Base-by-base conservation (phyloP, 2,329 filamentous ascomycete genomes). In the Scorias spongiosa region DNA sequence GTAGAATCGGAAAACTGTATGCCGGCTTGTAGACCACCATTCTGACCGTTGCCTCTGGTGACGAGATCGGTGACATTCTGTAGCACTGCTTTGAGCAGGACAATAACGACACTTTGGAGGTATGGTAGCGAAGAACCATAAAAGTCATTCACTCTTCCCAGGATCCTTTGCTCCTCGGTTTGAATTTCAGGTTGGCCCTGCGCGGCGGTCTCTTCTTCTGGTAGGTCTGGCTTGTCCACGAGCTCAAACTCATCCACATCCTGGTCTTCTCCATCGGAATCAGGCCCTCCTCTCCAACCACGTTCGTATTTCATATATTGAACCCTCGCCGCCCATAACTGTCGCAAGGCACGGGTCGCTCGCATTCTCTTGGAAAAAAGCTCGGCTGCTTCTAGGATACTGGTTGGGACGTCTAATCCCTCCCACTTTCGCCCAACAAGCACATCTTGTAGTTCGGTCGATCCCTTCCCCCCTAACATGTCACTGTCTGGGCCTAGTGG, bases 241-340 rank as follows among this genome's bases (percentile, higher is more conserved):
- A 57, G 44, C 29, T 56, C 52, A 43, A 58, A 57, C 15, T 57
- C 57, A 26, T 63, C 56, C 46, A 68, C 63, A 29, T 53, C 52
- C n/a, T 44, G 37, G 6, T 49, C 45, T 20, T 51, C 53, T 29
- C 63, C 63, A 42, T 69, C 63, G 9, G 69, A 63, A 41, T 68
- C 61, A 7, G 60, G 57, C 8, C 70, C 69, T 15, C 38, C 38
- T 46, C 82, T 78, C 85, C 87, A 98, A 9, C 91, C 91, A 44
- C 91, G 75, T 55, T 96, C 89, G 52, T 84, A 93, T 57, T 84
- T 89, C 66, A 95, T 80, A 52, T 93, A 98, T 26, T 77, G 77
- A 55, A 95, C 88, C 40, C 91, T 77, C 59, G 93, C 88, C 52
- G 93, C 83, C 89, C 91, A 98, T 11, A 98, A 69, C 63, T 98